These are phyloP conservation scores for Fusarium continuum DNA, from an alignment of 2,329 filamentous ascomycete genomes.

Conservation along the genomic window DNA sequence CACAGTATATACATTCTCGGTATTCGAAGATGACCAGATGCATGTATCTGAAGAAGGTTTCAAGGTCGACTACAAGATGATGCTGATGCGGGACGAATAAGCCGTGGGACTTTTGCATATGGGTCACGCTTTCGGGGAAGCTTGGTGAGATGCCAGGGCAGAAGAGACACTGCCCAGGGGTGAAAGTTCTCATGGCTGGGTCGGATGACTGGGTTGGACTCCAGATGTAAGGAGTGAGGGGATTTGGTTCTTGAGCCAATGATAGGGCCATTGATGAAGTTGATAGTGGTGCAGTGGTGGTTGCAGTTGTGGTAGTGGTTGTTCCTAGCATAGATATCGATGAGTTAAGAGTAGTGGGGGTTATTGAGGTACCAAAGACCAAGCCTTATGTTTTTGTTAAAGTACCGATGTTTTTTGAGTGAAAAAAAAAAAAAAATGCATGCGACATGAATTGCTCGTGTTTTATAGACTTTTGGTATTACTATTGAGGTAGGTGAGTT, in stretches of 20 bases:
- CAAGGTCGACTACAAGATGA: slow-evolving; percentile 5
- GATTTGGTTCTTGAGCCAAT: background rate
- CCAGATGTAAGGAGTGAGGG: background rate
- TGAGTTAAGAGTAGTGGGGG: background rate
- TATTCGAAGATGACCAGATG: slow-evolving; percentile 3
- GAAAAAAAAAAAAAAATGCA: rapidly evolving
- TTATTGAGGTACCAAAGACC: rapidly evolving
- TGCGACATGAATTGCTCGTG: too few species aligned
- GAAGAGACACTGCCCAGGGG: background rate
- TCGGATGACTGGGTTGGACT: background rate
- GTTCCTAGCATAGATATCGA: slow-evolving; percentile 4
- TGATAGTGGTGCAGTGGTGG: background rate
- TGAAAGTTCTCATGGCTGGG: background rate
- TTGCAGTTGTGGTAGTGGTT: background rate
- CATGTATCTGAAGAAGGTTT: background rate
- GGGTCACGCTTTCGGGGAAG: background rate
- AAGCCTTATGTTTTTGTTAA: rapidly evolving
- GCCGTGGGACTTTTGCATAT: slow-evolving; percentile 6
- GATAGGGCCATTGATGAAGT: background rate
- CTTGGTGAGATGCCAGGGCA: background rate
- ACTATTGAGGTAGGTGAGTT: background rate
- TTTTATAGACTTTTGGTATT: too few species aligned
- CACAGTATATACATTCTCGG: slow-evolving; percentile 7
- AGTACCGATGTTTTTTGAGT: background rate
- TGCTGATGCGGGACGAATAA: slow-evolving; percentile 2